Base-by-base conservation (phyloP, 345 rosid species). In the Pugionium dolabratum region DNA sequence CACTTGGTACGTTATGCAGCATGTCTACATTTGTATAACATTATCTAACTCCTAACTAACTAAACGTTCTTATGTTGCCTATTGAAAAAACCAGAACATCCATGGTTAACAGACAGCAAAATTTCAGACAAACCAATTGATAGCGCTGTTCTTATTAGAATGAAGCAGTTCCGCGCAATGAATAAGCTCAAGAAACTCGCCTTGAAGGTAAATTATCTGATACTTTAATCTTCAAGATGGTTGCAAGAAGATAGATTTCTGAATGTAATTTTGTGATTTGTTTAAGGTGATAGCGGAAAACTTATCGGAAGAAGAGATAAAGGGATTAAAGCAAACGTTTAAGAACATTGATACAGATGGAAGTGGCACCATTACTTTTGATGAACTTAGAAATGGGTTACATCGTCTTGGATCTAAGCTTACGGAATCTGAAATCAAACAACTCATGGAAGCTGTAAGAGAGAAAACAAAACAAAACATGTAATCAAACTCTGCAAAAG, bases 391-490 rank as follows among this genome's bases (percentile, higher is more conserved):
- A 69, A 68, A 42, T 4, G 95, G 97, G 11, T 62, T 94, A 66
- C 68, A 85, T 59, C 75, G 85, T 66, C 82, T 90, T 64, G 99
- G 97, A 62, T 90, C 99, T 31, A 89, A 69, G 79, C 87, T 90
- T 39, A 60, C 82, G 0, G 97, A 90, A 80, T 27, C 74, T 41
- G 99, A 94, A 80, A 82, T 85, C 45, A 76, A 75, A 80, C 92
- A 86, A 76, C 85, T 94, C 33, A 88, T 94, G 99, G 97, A 90
- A 47, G 97, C 97, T 54, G 99, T 94, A 84, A 84, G 92, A 62
- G 62, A 57, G 6, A 66, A 27, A 8, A 40, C 0, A 39, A 6
- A 6, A 51, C 5, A 28, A 52, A 46, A 8, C 39, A 4, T n/a
- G 25, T 61, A 4, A 59, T 18, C 3, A 7, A 11, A 30, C 47